Base-by-base conservation (phyloP, 2,329 filamentous ascomycete genomes). In the Aschersonia sp. region DNA sequence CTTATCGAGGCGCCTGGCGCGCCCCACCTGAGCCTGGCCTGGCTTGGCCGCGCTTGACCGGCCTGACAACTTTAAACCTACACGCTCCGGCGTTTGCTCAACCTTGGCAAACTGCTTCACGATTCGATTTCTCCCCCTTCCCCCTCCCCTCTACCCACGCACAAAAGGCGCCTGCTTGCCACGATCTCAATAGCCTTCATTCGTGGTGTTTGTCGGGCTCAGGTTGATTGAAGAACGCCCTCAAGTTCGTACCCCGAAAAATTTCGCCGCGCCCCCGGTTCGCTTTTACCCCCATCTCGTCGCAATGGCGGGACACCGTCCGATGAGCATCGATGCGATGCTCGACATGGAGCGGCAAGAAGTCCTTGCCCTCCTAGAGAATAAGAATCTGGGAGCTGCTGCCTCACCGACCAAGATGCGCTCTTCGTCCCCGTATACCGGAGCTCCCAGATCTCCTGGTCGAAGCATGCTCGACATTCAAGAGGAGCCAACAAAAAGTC, bases 271-370 rank as follows among this genome's bases (percentile, higher is more conserved):
- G 35, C 33, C 37, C 10, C 30, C 8, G 9, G 9, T 44, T 39
- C 9, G 35, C 6, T 33, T 29, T 22, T 31, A 8, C 30, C 35
- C 14, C 7, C 22, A 22, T 22, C 33, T 43, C 50, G 47, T 47
- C 55, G 57, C 46, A 51, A 66, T 66, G 63, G 59, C 63, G 50
- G 58, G 52, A 39, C 53, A 59, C 45, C 64, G 66, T 46, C 68
- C 69, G 22, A 87, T 87, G 81, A 87, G 83, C 58, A 77, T 89
- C 58, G 85, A 87, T 66, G 77, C 82, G 45, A 78, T 81, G 54
- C 71, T 88, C 53, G 85, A 88, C 60, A 81, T 87, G 68, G 85
- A 90, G 70, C 76, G 83, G 52, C 72, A 73, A 52, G 83, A 87
- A 65, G 80, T 88, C 40, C 69, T 87, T 54, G 79, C 79, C 44